Base-by-base conservation (phyloP, 805 yeast genomes). In the Aciculoconidium aculeatum region DNA sequence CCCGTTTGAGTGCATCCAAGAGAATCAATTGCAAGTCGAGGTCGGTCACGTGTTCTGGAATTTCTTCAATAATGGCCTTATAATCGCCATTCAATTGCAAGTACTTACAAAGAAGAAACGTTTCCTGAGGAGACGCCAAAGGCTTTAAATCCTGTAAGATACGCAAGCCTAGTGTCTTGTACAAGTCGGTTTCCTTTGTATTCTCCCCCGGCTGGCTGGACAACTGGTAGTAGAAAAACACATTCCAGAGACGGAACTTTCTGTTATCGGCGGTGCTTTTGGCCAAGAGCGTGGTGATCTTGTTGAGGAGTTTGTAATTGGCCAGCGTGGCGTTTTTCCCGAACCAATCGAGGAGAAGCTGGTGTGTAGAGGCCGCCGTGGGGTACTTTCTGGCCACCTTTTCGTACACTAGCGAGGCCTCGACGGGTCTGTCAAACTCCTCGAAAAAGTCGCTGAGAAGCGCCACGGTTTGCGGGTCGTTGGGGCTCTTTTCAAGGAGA, bases 1-100 rank as follows among this genome's bases (percentile, higher is more conserved):
- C 17, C 10, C 53, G 43, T 5, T 60, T 52, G 21, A 83, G 56
- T 1, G 69, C 56, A 2, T 71, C 72, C 11, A 79, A 42, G 35
- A 72, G 65, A 12, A 74, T 53, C 18, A 80, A 54, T 35, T 74
- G 73, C 31, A 85, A 60, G 27, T 83, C 86, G 31, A 88, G 59
- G 45, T 83, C 82, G 34, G 67, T 54, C 21, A 57, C 52, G 21
- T 58, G 51, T 18, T 18, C 21, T 8, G 8, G 10, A 18, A 18
- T n/a, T n/a, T 18, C 21, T 5, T 10, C 11, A 10, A 28, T 19
- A 3, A 65, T 50, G 25, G 63, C 64, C 0, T 50, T 51, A 7
- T 49, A 37, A 12, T 65, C 54, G 0, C 56, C 56, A 21, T 42
- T 49, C 24, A 58, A 40, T 25, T 58, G 51, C 36, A 77, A 52